Conservation (phyloP, 106 monocot genomes). For the Hemerocallis citrina region DNA sequence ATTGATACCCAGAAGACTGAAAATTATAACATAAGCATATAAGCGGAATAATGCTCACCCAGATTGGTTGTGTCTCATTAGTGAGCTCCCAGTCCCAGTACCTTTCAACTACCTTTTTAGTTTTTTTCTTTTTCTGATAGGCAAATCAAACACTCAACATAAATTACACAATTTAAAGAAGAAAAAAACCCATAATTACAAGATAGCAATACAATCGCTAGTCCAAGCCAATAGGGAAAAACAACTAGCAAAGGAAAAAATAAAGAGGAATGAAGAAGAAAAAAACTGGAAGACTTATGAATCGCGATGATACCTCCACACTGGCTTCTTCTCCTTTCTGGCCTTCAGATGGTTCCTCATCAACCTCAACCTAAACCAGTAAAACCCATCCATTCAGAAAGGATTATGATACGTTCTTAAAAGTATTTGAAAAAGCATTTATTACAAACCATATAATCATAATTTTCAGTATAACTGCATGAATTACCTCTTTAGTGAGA, state of each 20-base stretch:
- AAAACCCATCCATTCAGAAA: not conserved
- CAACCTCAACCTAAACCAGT: slow-evolving; percentile 75
- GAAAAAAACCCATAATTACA: not conserved
- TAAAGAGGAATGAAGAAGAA: not conserved
- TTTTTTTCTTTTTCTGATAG: slow-evolving; percentile 85
- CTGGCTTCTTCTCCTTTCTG: slow-evolving; percentile 49
- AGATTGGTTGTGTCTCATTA: slow-evolving; percentile 96
- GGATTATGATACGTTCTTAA: too few species aligned
- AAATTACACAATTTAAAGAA: too few species aligned
- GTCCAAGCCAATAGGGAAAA: not conserved
- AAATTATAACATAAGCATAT: not conserved
- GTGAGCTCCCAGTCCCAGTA: slow-evolving; percentile 99
- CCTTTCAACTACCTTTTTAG: slow-evolving; percentile 85
- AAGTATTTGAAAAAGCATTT: not conserved
- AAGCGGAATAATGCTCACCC: slow-evolving; percentile 46
- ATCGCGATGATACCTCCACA: slow-evolving; percentile 52
- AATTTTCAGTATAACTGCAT: not conserved
- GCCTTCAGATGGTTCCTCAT: slow-evolving; percentile 70
- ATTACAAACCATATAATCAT: not conserved
- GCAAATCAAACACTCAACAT: not conserved
- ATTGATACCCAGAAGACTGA: not conserved
- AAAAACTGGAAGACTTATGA: not conserved
- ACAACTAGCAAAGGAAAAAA: not conserved
- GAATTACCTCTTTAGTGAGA: slow-evolving; percentile 79
- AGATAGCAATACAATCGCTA: not conserved